These are phyloP conservation scores for Nakaseomyces glabratus DNA, from an alignment of 1,139 yeast genomes.

Conservation along the genomic window DNA sequence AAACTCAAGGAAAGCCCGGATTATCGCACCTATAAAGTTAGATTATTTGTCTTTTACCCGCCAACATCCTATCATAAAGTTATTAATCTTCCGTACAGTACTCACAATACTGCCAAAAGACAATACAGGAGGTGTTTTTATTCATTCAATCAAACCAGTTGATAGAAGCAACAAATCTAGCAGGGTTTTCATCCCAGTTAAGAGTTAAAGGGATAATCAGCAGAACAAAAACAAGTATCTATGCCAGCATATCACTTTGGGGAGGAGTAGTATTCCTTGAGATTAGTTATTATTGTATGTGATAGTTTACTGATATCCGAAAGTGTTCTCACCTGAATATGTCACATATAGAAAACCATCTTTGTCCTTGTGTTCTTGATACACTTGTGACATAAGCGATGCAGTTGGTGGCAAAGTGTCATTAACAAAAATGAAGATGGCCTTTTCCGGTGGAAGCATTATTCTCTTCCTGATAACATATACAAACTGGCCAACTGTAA, in stretches of 20 bases:
- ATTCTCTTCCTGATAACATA: constrained; percentile 95
- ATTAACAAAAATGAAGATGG: constrained; percentile 90
- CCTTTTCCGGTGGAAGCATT: constrained; percentile 93
- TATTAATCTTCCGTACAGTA: too few species aligned
- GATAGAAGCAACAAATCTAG: background rate
- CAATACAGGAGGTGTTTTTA: too few species aligned
- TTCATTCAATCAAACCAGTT: too few species aligned
- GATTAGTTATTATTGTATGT: background rate
- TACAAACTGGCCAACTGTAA: constrained; percentile 96
- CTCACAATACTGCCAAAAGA: too few species aligned
- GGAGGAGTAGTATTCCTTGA: background rate
- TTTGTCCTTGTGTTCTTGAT: constrained; percentile 94
- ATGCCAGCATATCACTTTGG: background rate
- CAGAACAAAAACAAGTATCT: too few species aligned
- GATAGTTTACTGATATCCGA: constrained; percentile 38
- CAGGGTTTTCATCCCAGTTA: too few species aligned
- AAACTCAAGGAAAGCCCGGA: too few species aligned
- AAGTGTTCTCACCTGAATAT: constrained; percentile 80
- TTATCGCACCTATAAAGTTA: too few species aligned
- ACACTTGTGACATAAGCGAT: constrained; percentile 86
- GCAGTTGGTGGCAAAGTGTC: constrained; percentile 98
- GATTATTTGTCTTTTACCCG: too few species aligned
- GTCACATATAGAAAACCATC: constrained; percentile 94
- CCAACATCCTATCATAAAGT: too few species aligned
- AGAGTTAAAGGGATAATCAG: too few species aligned